Base-by-base conservation (phyloP, 73 alveolate species). In the Tetrahymena malaccensis region DNA sequence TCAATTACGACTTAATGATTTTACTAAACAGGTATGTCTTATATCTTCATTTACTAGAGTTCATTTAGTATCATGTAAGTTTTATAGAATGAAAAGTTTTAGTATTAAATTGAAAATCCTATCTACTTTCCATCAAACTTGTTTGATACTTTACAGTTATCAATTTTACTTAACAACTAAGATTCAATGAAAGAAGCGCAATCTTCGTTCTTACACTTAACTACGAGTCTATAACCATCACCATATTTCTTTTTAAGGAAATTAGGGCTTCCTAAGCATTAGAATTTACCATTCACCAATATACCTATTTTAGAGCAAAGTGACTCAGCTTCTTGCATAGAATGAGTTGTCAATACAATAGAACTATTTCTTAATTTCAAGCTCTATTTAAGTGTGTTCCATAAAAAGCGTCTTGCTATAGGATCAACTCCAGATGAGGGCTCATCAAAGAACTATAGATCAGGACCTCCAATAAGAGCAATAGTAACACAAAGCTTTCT, bases 381-480 rank as follows among this genome's bases (percentile, higher is more conserved):
- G 21, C 35, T 94, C 93, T 94, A 43, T 93, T 98, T 98, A 44
- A 98, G 98, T 95, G 98, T 98, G 95, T 97, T 98, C 98, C 99
- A 98, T 89, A 98, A 96, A 56, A 97, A 94, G 93, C 99, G 96
- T 55, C 99, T 97, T 10, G 99, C 98, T 9, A 98, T 97, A 15
- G 98, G 97, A 96, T 98, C 99, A 98, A 98, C 98, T 10, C 99
- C 99, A 34, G 99, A 95, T 3, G 99, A 96, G 2, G 99, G 99
- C 94, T 98, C 99, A 97, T 98, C 99, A 43, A 98, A 97, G 93
- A 98, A 94, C 38, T 97, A 98, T 10, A 98, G 95, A 96, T 96
- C 98, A 25, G 99, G 97, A 21, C 99, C 99, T 21, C 99, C 99
- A 27, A 98, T 97, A 15, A 98, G 96, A n/a, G 99, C 99, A 35